These are phyloP conservation scores for Plasmodium sp. DNA, from an alignment of 169 alveolate genomes.

Conservation along the genomic window DNA sequence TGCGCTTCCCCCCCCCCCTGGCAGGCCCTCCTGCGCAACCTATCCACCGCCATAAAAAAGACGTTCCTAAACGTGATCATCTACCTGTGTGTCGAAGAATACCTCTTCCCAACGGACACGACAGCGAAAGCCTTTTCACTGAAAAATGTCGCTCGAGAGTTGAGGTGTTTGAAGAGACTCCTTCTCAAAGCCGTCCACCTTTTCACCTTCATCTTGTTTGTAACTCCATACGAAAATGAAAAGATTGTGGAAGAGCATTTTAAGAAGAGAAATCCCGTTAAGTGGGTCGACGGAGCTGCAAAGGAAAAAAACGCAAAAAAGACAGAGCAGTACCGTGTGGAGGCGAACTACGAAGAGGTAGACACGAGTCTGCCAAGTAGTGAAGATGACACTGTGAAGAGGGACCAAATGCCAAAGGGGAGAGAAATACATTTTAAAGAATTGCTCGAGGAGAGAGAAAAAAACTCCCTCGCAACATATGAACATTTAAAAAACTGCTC, in stretches of 20 bases:
- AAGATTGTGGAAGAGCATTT: slow-evolving; percentile 33
- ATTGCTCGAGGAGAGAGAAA: slow-evolving; percentile 30
- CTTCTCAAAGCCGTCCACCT: slow-evolving; percentile 16
- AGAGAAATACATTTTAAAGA: not conserved
- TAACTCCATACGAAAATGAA: slow-evolving; percentile 42
- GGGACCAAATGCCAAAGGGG: not conserved
- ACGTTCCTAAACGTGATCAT: slow-evolving; percentile 32
- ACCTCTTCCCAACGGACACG: slow-evolving; percentile 23
- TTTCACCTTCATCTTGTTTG: not conserved
- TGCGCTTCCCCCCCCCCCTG: not conserved
- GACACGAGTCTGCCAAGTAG: not conserved
- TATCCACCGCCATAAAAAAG: not conserved
- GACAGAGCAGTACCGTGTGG: not conserved
- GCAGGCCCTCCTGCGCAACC: not conserved
- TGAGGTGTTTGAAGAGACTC: slow-evolving; percentile 24
- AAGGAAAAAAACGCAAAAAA: not conserved
- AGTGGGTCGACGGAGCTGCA: not conserved
- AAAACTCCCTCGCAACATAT: slow-evolving; percentile 1
- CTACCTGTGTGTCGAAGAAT: slow-evolving; percentile 59
- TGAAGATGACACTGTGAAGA: slow-evolving; percentile 1
- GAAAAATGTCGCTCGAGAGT: slow-evolving; percentile 14
- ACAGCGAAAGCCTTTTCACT: slow-evolving; percentile 5
- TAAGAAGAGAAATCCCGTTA: slow-evolving; percentile 10
- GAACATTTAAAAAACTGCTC: slow-evolving; percentile 7
- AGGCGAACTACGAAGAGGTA: slow-evolving; percentile 15